Base-by-base conservation (phyloP, 1,284 basidiomycete species). In the Cutaneotrichosporon cyanovorans region DNA sequence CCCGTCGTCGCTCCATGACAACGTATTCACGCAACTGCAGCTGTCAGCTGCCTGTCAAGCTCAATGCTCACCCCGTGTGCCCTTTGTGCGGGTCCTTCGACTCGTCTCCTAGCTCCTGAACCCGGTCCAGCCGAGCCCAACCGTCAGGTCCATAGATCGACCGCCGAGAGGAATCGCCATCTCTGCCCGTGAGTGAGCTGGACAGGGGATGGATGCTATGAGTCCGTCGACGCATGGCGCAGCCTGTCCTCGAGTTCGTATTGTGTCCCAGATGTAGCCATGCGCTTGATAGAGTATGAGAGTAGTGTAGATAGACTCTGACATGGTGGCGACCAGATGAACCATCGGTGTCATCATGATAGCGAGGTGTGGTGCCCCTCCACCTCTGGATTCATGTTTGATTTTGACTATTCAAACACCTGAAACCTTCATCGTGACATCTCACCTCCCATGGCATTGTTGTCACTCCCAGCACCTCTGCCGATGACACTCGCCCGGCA, bases 1-100 rank as follows among this genome's bases (percentile, higher is more conserved):
- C 1, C 88, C 89, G 51, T 83, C 79, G 45, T 76, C 76, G 2
- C 82, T 81, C 89, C 89, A 93, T 50, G 80, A 83, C 14, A 92
- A 65, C 10, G 89, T 86, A 63, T 91, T 91, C 15, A 91, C 84
- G 58, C 87, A 90, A 14, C 72, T 58, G 21, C 7, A 7, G 25
- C 25, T 9, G 35, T 37, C 23, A 47, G 30, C 37, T 2, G 2
- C 30, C 31, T 42, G 11, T 28, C 30, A 10, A 9, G 1, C 39
- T 19, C 25, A 30, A n/a, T 21, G 51, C 63, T 44, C 38, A 68
- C 63, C 66, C 66, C 16, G 37, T 45, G 45, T 69, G 66, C 5
- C 25, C 25, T 28, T 7, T 28, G 12, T 28, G 7, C 25, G 25
- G 25, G 25, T 59, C 66, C 19, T 55, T 55, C 4, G 45, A 35